These are phyloP conservation scores for Retiboletus flavoniger DNA, from an alignment of 1,284 basidiomycete species.

Conservation along the genomic window DNA sequence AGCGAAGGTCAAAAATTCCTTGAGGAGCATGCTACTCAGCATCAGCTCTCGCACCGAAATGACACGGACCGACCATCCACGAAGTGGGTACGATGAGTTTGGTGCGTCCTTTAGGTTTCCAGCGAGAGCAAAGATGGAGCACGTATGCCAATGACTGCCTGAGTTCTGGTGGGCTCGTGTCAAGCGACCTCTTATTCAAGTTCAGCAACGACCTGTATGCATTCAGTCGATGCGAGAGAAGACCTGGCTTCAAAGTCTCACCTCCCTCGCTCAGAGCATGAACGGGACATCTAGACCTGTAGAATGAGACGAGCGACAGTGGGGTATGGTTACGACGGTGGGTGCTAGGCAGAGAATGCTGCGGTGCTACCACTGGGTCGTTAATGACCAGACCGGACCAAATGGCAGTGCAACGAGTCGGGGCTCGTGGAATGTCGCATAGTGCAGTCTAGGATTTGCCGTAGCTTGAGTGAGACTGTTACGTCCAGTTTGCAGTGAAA, in stretches of 20 bases:
- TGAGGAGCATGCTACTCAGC: not conserved
- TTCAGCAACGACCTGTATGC: constrained; percentile 10
- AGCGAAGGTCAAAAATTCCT: constrained; percentile 15
- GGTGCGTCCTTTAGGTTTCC: constrained; percentile 19
- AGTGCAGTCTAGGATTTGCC: not conserved
- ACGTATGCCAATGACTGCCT: constrained; percentile 23
- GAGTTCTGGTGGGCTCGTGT: constrained; percentile 18
- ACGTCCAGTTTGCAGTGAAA: constrained; percentile 12
- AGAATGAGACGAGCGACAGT: not conserved
- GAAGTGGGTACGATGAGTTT: constrained; percentile 24
- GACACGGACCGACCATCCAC: constrained; percentile 25
- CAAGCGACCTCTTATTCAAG: constrained; percentile 8
- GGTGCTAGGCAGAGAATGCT: not conserved
- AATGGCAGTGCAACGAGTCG: not conserved
- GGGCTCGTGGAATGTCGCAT: not conserved
- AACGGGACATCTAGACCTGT: constrained; percentile 9
- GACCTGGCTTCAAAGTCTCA: constrained; percentile 2
- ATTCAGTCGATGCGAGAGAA: constrained; percentile 3
- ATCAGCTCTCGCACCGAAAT: not conserved
- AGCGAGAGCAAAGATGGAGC: constrained; percentile 23
- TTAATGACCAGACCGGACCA: not conserved
- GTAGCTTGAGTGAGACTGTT: constrained; percentile 5
- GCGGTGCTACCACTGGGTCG: not conserved
- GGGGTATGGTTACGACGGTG: not conserved
- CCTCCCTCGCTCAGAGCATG: constrained; percentile 4